Conservation (phyloP, 306 rosid species). For the Prunus padus region DNA sequence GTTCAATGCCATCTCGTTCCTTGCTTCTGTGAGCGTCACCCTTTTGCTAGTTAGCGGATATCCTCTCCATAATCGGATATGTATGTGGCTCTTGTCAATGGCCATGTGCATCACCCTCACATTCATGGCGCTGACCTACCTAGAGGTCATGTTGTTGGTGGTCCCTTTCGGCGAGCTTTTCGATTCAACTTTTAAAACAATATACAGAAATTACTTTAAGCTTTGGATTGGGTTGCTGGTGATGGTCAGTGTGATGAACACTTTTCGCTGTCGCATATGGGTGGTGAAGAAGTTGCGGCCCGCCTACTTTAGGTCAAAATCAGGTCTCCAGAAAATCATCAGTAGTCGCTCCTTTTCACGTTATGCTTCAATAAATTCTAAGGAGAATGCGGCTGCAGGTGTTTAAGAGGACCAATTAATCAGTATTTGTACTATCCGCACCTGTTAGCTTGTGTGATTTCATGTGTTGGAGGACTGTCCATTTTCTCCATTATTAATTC, state of each 20-base stretch:
- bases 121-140: not conserved
- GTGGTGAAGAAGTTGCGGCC: not conserved
- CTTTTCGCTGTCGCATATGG: not conserved
- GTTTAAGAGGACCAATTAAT: too few species aligned
- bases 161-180: not conserved
- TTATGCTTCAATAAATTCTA: too few species aligned
- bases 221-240: not conserved
- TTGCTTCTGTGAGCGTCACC: not conserved
- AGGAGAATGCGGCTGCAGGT: too few species aligned
- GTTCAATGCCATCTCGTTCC: not conserved
- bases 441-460: too few species aligned
- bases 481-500: too few species aligned
- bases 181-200: rapidly evolving
- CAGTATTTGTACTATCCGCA: too few species aligned
- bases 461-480: too few species aligned
- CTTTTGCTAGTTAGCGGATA: slow-evolving; percentile 23
- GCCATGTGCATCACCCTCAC: not conserved
- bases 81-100: slow-evolving; percentile 7
- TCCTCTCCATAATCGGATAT: not conserved
- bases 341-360: too few species aligned
- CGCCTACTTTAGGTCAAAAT: too few species aligned
- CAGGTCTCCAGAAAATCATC: too few species aligned
- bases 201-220: rapidly evolving
- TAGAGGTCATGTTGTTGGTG: rapidly evolving
- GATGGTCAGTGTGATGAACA: not conserved